phyloP scores from a whole-genome alignment of 108 stramenopile genomes.

The Heterococcus sp. region DNA sequence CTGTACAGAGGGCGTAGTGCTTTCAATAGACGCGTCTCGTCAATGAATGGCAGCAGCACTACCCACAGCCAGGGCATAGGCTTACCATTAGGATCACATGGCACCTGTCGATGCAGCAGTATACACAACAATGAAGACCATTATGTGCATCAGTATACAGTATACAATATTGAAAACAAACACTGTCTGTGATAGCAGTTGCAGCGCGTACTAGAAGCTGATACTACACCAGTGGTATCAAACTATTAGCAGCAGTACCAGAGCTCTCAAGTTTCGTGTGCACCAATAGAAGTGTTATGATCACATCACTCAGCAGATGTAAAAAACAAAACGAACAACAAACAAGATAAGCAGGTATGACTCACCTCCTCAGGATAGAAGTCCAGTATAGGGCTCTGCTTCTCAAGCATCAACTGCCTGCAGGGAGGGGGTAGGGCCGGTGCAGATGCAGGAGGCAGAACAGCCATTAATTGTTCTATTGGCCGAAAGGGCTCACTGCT shows the following conservation, averaged over 20 bases:
- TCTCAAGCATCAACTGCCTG: slow-evolving; percentile 81
- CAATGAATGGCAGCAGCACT: slow-evolving; percentile 94
- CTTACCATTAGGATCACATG: slow-evolving; percentile 96
- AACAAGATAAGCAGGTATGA: too few relatives aligned
- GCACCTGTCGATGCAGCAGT: slow-evolving; percentile 54
- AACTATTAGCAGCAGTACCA: too few relatives aligned
- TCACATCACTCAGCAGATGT: too few relatives aligned
- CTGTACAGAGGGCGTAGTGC: slow-evolving; percentile 49
- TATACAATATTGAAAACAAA: too few relatives aligned
- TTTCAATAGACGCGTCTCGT: slow-evolving; percentile 79
- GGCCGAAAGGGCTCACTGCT: slow-evolving; percentile 85
- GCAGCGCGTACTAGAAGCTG: too few relatives aligned
- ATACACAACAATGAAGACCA: too few relatives aligned
- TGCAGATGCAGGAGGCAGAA: slow-evolving; percentile 86
- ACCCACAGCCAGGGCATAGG: slow-evolving; percentile 98
- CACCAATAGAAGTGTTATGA: too few relatives aligned
- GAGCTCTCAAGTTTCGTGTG: too few relatives aligned
- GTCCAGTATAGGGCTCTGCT: slow-evolving; percentile 88
- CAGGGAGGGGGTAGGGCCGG: slow-evolving; percentile 87
- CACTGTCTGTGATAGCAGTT: too few relatives aligned
- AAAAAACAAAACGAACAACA: too few relatives aligned
- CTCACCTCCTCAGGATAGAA: slow-evolving; percentile 85
- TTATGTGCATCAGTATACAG: too few relatives aligned
- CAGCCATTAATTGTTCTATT: slow-evolving; percentile 94
- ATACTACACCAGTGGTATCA: too few relatives aligned